Evolutionary conservation across 2,329 filamentous ascomycete species (phyloP), one percentile per base, ranked within the genome.

Genomic region (Ceratocystis colombiana): DNA sequence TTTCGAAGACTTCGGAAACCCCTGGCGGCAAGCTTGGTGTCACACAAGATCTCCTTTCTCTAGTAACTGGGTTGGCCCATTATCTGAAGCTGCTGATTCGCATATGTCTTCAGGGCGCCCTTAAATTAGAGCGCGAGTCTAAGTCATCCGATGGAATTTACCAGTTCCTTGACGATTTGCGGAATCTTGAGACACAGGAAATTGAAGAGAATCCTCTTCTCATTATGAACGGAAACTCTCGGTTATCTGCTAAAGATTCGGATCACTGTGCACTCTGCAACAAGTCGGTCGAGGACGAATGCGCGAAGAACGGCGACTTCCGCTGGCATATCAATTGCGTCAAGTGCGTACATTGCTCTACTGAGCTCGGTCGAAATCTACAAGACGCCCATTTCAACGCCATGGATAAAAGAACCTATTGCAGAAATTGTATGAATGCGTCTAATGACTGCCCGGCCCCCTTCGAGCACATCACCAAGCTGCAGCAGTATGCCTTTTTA

Each of bases 71-170:
- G 45, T 82, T 99, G 64, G 94, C 94, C 20, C 94, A 99, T 76
- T 99, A 99, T 73, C 84, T 99, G 65, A 99, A 99, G 76, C 87
- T 99, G 44, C 84, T 99, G 68, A 99, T 99, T 71, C 86, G 94
- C 62, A 99, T 99, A 71, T 96, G 94, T 73, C 82, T 99, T 33
- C 95, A 97, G 74, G 94, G 93, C 41, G 88, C 94, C 5, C 79
- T 99, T 61, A 93, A 91, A 72, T 83, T 97, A 48, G 94, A 99
- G 76, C 87, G 90, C 66, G 93, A 97, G 72, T 87, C 86, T 62
- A 80, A 82, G 64, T 87, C 82, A 33, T 80, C 88, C 1, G 86
- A 88, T 69, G 90, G 90, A 10, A 79, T 99, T 28, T 87, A 90
- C 71, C 81, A 83, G 64, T 96, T 99, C 74, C 81, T 99, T 59